phyloP scores from a whole-genome alignment of 2,329 filamentous ascomycete genomes.

The Monosporascus sp. region DNA sequence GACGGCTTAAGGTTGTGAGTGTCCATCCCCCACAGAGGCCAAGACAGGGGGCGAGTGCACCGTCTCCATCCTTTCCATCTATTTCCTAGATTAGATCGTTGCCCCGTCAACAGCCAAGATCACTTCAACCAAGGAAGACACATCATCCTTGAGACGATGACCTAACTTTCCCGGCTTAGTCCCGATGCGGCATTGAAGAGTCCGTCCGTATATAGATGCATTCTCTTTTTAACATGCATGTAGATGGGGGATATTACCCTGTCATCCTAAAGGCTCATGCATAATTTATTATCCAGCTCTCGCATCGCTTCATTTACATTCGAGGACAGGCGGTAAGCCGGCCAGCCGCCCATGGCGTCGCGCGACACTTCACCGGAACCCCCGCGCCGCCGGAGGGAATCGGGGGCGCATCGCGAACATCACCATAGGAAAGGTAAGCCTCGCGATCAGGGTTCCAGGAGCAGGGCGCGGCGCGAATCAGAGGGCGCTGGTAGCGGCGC shows the following conservation, averaged over 20 bases:
- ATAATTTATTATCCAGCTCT: no score
- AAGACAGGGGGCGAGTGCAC: not conserved
- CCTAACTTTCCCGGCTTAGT: not conserved
- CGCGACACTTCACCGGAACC: slow-evolving; percentile 20
- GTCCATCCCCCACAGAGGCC: not conserved
- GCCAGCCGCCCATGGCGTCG: slow-evolving; percentile 24
- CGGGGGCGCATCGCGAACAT: slow-evolving; percentile 25
- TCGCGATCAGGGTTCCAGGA: slow-evolving; percentile 23
- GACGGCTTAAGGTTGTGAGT: not conserved
- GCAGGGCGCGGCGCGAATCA: slow-evolving; percentile 25
- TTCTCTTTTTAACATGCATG: not conserved
- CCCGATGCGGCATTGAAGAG: slow-evolving; percentile 10
- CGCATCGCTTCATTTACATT: no score
- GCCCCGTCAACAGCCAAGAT: slow-evolving; percentile 31
- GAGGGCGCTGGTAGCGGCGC: slow-evolving; percentile 28
- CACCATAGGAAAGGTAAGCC: slow-evolving; percentile 32
- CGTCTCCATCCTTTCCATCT: no score
- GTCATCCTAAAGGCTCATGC: no score
- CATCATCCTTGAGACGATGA: not conserved
- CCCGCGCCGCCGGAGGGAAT: slow-evolving; percentile 19
- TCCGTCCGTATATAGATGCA: slow-evolving; percentile 18
- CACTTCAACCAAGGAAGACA: not conserved
- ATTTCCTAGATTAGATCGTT: slow-evolving; percentile 32
- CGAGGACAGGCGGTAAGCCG: not conserved
- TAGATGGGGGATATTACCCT: not conserved